phyloP scores from a whole-genome alignment of 306 rosid genomes.

The Carpinus fangiana region DNA sequence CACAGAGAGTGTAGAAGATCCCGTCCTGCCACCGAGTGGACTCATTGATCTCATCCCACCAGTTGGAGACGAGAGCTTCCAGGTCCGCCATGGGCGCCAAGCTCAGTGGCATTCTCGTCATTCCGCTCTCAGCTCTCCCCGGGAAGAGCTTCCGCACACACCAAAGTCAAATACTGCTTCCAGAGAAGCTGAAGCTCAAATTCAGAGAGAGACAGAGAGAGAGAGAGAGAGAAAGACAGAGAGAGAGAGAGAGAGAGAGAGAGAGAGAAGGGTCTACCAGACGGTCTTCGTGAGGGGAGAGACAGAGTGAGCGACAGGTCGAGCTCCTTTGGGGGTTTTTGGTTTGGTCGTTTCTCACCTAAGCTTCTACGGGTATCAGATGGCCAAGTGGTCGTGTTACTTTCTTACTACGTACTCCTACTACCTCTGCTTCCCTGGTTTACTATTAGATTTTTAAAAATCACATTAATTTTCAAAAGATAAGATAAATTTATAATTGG shows the following conservation, averaged over 20 bases:
- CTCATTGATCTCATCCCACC: slow-evolving; percentile 69
- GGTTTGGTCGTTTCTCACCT: slow-evolving; percentile 24
- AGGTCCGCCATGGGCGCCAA: slow-evolving; percentile 32
- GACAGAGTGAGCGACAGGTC: background rate
- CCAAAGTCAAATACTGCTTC: background rate
- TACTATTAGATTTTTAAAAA: too few relatives aligned
- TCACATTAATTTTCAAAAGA: too few relatives aligned
- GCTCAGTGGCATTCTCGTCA: slow-evolving; percentile 55
- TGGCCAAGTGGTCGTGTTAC: background rate
- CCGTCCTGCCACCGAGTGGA: slow-evolving; percentile 57
- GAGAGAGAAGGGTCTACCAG: slow-evolving; percentile 19
- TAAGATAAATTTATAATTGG: too few relatives aligned
- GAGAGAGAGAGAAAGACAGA: slow-evolving; percentile 19
- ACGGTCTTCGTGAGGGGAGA: slow-evolving; percentile 17
- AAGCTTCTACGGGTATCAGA: slow-evolving; percentile 24
- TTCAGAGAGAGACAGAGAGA: background rate
- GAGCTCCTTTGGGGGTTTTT: background rate
- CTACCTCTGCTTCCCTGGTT: too few relatives aligned
- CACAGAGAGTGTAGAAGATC: slow-evolving; percentile 71
- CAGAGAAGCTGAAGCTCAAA: slow-evolving; percentile 1
- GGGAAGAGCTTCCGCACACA: background rate
- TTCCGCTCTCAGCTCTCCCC: slow-evolving; percentile 12
- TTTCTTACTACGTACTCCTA: background rate
- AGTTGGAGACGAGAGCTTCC: slow-evolving; percentile 29
- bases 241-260: background rate